These are phyloP conservation scores for Fusarium virguliforme DNA, from an alignment of 2,329 filamentous ascomycete species.

Conservation along the genomic window DNA sequence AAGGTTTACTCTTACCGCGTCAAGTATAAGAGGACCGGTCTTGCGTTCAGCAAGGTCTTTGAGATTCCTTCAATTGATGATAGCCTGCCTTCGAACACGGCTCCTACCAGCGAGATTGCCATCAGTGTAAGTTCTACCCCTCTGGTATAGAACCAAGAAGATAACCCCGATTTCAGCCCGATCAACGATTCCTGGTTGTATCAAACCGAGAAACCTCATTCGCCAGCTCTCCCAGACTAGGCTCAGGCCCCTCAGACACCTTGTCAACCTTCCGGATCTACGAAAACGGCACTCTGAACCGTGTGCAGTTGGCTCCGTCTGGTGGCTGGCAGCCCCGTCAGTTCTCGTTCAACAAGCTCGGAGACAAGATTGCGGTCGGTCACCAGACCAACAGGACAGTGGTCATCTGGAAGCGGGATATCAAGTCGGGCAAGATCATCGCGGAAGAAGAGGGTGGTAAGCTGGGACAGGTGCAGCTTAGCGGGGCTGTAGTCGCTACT, in stretches of 20 bases:
- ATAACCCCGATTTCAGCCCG: conserved; percentile 29
- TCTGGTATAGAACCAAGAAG: accelerated
- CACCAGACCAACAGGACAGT: conserved; percentile 48
- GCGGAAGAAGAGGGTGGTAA: conserved; percentile 44
- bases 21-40: conserved; percentile 29
- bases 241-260: conserved; percentile 43
- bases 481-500: conserved; percentile 36
- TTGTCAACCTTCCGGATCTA: conserved; percentile 45
- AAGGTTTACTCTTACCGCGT: conserved; percentile 49
- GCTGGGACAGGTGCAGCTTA: conserved; percentile 40
- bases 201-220: conserved; percentile 49
- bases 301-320: conserved; percentile 42
- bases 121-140: conserved; percentile 40
- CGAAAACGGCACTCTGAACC: conserved; percentile 39
- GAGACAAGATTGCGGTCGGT: conserved; percentile 48
- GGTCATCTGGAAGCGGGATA: conserved; percentile 46
- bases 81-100: conserved; percentile 36
- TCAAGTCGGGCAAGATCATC: conserved; percentile 44
- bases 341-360: conserved; percentile 47
- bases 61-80: conserved; percentile 42
- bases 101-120: conserved; percentile 47
- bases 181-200: conserved; percentile 43
- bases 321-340: conserved; percentile 46
- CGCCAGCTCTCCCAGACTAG: conserved; percentile 29
- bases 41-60: conserved; percentile 46